These are phyloP conservation scores for Bruguiera sexangula DNA, from an alignment of 345 rosid genomes.

Conservation along the genomic window DNA sequence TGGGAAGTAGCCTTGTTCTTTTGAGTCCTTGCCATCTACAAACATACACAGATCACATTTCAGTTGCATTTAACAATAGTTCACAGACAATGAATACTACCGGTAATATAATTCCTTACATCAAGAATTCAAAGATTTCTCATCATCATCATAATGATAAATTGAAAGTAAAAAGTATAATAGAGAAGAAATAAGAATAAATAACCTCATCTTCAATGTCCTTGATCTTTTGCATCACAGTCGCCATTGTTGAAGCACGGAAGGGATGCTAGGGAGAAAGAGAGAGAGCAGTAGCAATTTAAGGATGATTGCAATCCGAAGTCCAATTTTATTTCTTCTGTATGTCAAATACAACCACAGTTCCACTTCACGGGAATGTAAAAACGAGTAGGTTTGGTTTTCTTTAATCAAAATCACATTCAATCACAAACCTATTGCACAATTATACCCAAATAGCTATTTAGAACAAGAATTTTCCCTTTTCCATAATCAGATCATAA, in stretches of 20 bases:
- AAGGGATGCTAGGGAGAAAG: not conserved
- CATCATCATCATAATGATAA: not conserved
- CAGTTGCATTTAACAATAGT: not conserved
- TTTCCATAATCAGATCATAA: no score
- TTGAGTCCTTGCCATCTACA: conserved; percentile 94
- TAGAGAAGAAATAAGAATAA: not conserved
- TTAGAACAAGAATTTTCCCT: no score
- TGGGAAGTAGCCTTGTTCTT: conserved; percentile 98
- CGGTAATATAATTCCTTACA: not conserved
- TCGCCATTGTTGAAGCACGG: conserved; percentile 48
- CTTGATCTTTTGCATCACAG: conserved; percentile 85
- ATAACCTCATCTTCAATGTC: conserved; percentile 88
- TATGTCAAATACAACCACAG: no score
- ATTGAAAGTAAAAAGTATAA: not conserved
- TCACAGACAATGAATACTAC: not conserved
- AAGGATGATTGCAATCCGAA: not conserved
- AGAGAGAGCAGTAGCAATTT: not conserved
- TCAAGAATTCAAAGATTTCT: not conserved
- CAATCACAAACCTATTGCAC: no score
- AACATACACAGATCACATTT: not conserved
- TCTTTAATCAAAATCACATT: no score
- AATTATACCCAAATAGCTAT: no score
- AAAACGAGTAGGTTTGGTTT: no score
- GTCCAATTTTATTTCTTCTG: not conserved
- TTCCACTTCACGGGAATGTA: no score